Evolutionary conservation across 1,284 basidiomycete genomes (phyloP).

Genomic region (Apiotrichum veenhuisii): DNA sequence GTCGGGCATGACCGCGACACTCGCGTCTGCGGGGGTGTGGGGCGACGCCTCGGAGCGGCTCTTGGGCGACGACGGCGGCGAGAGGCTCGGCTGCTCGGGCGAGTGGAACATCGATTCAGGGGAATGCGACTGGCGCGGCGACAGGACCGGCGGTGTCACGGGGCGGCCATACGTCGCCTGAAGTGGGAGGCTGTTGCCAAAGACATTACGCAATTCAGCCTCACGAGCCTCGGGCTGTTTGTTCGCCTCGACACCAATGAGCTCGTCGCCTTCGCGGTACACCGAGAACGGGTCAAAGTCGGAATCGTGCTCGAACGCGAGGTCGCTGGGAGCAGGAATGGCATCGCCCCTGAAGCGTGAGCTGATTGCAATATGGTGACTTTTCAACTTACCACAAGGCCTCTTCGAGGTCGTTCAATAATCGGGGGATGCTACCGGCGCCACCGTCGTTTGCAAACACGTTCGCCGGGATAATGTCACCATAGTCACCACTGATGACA

Average conservation of each 20-base stretch:
- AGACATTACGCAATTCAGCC: conserved; percentile 15
- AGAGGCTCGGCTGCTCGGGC: not conserved
- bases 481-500: conserved; percentile 33
- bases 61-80: conserved; percentile 5
- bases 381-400: conserved; percentile 39
- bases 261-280: conserved; percentile 24
- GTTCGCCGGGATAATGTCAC: conserved; percentile 28
- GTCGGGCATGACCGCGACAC: conserved; percentile 5
- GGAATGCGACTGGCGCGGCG: not conserved
- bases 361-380: not conserved
- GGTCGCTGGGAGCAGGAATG: conserved; percentile 39
- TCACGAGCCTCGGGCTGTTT: conserved; percentile 7
- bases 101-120: not conserved
- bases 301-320: conserved; percentile 35
- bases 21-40: conserved; percentile 5
- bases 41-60: conserved; percentile 7
- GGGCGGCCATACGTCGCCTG: not conserved
- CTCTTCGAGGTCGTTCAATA: conserved; percentile 46
- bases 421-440: conserved; percentile 33
- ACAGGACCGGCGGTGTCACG: not conserved
- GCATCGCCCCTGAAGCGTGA: conserved; percentile 39
- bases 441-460: conserved; percentile 24
- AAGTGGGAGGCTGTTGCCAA: conserved; percentile 6
- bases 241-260: conserved; percentile 15
- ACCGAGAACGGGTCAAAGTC: conserved; percentile 42